Conservation (phyloP, 768 basidiomycete genomes). For the Naganishia vishniacii region DNA sequence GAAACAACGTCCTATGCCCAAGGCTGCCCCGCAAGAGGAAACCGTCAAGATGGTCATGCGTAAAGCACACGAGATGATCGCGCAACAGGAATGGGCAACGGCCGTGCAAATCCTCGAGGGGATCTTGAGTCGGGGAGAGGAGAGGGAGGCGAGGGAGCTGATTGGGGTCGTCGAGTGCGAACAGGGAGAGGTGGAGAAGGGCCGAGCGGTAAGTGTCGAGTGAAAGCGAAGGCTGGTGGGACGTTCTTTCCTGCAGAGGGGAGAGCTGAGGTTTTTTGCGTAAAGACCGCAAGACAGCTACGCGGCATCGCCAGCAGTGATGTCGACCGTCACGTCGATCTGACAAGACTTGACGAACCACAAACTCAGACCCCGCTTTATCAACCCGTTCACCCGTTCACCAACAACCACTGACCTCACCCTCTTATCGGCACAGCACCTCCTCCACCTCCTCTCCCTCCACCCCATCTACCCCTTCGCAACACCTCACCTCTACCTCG, state of each 20-base stretch:
- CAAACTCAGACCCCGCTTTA: too few relatives aligned
- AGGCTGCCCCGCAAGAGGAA: neutral
- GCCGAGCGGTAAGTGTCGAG: slow-evolving; percentile 53
- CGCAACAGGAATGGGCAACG: slow-evolving; percentile 10
- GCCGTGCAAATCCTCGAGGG: slow-evolving; percentile 5
- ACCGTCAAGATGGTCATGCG: neutral
- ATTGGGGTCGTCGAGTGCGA: slow-evolving; percentile 74
- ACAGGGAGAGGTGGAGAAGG: slow-evolving; percentile 66
- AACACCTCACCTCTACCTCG: slow-evolving; percentile 77
- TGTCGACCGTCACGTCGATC: too few relatives aligned
- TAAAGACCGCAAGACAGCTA: too few relatives aligned
- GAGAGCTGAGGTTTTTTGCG: too few relatives aligned
- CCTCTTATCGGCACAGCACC: slow-evolving; percentile 53
- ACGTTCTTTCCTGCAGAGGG: too few relatives aligned
- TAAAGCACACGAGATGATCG: slow-evolving; percentile 21
- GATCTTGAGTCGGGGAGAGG: neutral
- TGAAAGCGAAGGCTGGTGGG: too few relatives aligned
- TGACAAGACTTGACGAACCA: too few relatives aligned
- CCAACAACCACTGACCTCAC: neutral
- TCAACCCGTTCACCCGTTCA: too few relatives aligned
- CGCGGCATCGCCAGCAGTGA: too few relatives aligned
- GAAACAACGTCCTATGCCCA: neutral
- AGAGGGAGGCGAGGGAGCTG: slow-evolving; percentile 57
- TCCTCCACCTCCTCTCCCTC: slow-evolving; percentile 56
- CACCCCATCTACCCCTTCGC: slow-evolving; percentile 51